Evolutionary conservation across 768 basidiomycete genomes (phyloP), one percentile per base, ranked within the genome.

Genomic region (Lactarius indigo): DNA sequence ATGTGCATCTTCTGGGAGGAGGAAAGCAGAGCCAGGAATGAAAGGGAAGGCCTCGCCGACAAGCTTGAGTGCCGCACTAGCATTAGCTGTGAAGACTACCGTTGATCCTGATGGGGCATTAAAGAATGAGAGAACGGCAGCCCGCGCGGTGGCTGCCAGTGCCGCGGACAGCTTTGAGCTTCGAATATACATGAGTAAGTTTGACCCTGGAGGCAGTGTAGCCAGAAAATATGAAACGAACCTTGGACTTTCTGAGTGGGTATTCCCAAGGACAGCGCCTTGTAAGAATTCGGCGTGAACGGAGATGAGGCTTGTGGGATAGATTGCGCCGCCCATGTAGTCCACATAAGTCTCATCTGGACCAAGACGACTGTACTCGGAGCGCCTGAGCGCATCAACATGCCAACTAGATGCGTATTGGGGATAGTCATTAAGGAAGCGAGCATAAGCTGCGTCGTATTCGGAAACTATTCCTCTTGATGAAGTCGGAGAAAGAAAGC

Each of bases 31-130:
- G n/a, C 80, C 82, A 44, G 77, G 77, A 5, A 73, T 75, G 72
- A 92, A 94, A 0, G 89, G 90, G 71, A 87, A 94, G 0, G 90
- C 80, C 75, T 94, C 92, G 39, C 91, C 92, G 47, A 94, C 83
- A 37, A 94, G 82, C 72, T 92, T 93, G 71, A 94, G 79, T 0
- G 92, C 91, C 6, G 82, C 88, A 9, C 88, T 87, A 9, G 92
- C 88, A 73, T 94, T 94, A 12, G 88, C 78, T 4, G 91, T 93
- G 76, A 93, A 94, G 57, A 94, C 80, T 61, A 93, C 91, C 13
- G 89, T 86, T 74, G 92, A 94, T 0, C 87, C 89, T 28, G 83
- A 80, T 6, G 90, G 83, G 20, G 92, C 92, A 47, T 82, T 81
- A 74, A 94, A 91, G 78, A 91, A 92, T 7, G 88, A 79, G 10